Conservation (phyloP, 2,329 filamentous ascomycete genomes). For the Lachnellula cervina region DNA sequence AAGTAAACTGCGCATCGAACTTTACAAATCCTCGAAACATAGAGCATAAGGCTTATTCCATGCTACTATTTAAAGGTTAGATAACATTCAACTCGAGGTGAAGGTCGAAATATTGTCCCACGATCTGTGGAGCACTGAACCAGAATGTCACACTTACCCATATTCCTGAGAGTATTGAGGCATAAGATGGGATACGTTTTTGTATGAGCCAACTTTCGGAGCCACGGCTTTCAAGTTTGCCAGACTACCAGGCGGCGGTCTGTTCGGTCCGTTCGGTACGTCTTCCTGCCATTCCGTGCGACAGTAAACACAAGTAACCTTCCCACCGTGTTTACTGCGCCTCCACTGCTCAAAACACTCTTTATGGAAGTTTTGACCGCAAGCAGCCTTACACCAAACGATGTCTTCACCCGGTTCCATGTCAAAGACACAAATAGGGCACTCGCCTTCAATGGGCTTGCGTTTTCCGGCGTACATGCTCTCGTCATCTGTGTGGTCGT, state of each 20-base stretch:
- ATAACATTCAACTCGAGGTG: no score
- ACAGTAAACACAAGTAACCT: slow-evolving; percentile 57
- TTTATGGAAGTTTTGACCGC: slow-evolving; percentile 50
- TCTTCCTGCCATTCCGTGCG: slow-evolving; percentile 52
- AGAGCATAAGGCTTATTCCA: neutral
- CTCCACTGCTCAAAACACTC: slow-evolving; percentile 52
- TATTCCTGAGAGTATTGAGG: slow-evolving; percentile 9
- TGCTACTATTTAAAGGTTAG: neutral
- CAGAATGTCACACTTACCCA: neutral
- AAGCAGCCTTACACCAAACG: slow-evolving; percentile 54
- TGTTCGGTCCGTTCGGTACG: neutral
- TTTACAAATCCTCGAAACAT: neutral
- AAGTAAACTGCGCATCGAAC: neutral
- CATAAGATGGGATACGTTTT: slow-evolving; percentile 15
- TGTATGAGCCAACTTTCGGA: slow-evolving; percentile 15
- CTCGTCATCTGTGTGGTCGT: slow-evolving; percentile 8
- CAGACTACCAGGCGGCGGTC: slow-evolving; percentile 5
- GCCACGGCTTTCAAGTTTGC: slow-evolving; percentile 13
- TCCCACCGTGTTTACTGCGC: slow-evolving; percentile 36
- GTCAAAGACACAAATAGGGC: slow-evolving; percentile 18
- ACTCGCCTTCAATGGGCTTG: slow-evolving; percentile 19
- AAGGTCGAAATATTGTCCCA: neutral
- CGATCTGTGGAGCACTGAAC: neutral
- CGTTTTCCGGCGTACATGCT: slow-evolving; percentile 12
- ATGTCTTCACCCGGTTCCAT: slow-evolving; percentile 36